Evolutionary conservation across 1,139 yeast species (phyloP), one percentile per base, ranked within the genome.

Genomic region (Blastobotrys persicus): DNA sequence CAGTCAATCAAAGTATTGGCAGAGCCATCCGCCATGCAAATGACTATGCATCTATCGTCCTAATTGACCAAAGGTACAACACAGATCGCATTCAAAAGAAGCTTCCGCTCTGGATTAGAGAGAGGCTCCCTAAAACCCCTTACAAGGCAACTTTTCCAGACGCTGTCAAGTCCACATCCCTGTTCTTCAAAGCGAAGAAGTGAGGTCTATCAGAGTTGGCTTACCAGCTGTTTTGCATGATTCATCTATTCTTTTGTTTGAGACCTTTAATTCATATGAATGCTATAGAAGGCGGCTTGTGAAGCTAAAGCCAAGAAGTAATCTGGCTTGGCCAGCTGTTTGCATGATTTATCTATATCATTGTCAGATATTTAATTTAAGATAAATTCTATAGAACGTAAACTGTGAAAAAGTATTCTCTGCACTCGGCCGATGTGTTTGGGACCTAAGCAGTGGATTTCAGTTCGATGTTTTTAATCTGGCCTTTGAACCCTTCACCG

Each of bases 1-100:
- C 96, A 0, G 88, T 91, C 1, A 91, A 91, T 63, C 98, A 91
- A 67, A 83, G 95, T 67, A 84, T 92, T 16, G 98, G 98, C 0
- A 76, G 98, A 59, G 88, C 97, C 17, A 91, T 91, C 35, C 73
- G 98, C 52, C 96, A 91, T 65, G 77, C 77, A 23, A 75, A 78
- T 42, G 98, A 92, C 66, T 89, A 86, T 61, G 83, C 98, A 0
- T 75, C 80, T 13, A 85, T 92, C 11, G 80, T 79, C 58, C 70
- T 91, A 38, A 62, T 91, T 9, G 98, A 92, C 63, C 66, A 68
- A 37, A 71, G 98, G 49, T 92, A 80, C 58, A 61, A 59, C 1
- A 64, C 63, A 1, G 60, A 64, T 0, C 68, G 75, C 33, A 82
- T 88, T 23, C 81, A 78, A 58, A 54, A 58, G 0, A 88, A 88